A percentile compares a stretch with the other conserved stretches of the same genome.
These are phyloP conservation scores for Colletotrichum noveboracense DNA, from an alignment of 2,329 filamentous ascomycete genomes.

Conservation along the genomic window DNA sequence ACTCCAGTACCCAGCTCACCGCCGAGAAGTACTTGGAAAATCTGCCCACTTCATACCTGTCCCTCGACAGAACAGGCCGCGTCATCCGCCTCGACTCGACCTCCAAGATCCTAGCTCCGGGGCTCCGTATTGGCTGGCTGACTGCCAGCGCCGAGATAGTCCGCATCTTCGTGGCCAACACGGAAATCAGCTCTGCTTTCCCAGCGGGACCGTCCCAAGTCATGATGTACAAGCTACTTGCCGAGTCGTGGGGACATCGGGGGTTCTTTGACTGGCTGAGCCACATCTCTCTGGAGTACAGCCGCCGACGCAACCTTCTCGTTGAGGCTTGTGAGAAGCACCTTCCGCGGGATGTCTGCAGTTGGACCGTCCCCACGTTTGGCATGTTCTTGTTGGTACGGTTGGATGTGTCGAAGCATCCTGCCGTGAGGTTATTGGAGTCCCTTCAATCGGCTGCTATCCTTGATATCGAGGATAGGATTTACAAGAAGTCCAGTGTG, in stretches of 20 bases:
- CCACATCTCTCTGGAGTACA: not conserved
- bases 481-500: not conserved
- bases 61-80: fast-evolving
- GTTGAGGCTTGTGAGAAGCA: not conserved
- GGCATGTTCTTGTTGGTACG: not conserved
- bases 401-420: not conserved
- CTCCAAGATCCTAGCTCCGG: not conserved
- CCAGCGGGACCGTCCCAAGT: not conserved
- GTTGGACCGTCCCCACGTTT: not conserved
- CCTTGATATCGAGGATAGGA: not conserved
- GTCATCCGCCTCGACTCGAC: not conserved
- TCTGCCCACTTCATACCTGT: not conserved
- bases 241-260: not conserved
- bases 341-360: not conserved
- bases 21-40: not conserved
- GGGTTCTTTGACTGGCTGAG: not conserved
- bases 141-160: not conserved
- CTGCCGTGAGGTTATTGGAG: fast-evolving
- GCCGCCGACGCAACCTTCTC: not conserved
- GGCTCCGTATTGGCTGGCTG: not conserved
- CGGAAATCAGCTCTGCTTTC: not conserved
- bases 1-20: not conserved
- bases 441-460: fast-evolving
- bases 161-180: not conserved
- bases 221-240: not conserved